Percentiles rank a stretch among this genome's conserved stretches.
phyloP scores from a whole-genome alignment of 2,329 filamentous ascomycete genomes.

The Plectosphaerella plurivora region DNA sequence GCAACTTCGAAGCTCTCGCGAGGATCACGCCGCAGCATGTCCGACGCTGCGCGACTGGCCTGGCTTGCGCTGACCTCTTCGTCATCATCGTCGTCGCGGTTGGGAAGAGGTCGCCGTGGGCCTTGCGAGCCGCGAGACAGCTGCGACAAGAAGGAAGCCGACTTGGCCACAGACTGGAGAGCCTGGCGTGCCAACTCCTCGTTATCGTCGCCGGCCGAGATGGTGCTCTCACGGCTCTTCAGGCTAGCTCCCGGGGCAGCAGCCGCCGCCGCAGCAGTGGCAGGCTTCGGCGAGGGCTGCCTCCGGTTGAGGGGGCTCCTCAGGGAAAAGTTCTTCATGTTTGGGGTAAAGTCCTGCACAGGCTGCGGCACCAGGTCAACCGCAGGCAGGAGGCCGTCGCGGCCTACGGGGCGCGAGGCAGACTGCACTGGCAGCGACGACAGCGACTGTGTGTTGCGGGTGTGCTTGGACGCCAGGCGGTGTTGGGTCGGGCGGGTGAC shows the following conservation, averaged over 20 bases:
- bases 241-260: constrained; percentile 49
- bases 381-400: constrained; percentile 55
- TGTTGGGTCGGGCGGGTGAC: constrained; percentile 35
- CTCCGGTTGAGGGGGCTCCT: background rate
- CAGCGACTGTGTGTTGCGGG: constrained; percentile 73
- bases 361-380: constrained; percentile 57
- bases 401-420: constrained; percentile 42
- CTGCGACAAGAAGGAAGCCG: constrained; percentile 26
- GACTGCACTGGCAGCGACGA: constrained; percentile 82
- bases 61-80: constrained; percentile 68
- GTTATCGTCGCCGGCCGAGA: constrained; percentile 63
- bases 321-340: background rate
- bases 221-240: constrained; percentile 80
- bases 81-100: constrained; percentile 27
- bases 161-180: constrained; percentile 47
- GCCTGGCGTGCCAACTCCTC: constrained; percentile 53
- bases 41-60: constrained; percentile 72
- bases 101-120: constrained; percentile 12
- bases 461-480: constrained; percentile 57
- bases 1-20: constrained; percentile 48
- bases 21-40: constrained; percentile 63
- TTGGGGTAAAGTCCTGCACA: background rate
- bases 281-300: constrained; percentile 16
- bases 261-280: constrained; percentile 34
- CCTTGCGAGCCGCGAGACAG: constrained; percentile 15